phyloP scores from a whole-genome alignment of 208 protist genomes.

The Trypanosoma brucei region DNA sequence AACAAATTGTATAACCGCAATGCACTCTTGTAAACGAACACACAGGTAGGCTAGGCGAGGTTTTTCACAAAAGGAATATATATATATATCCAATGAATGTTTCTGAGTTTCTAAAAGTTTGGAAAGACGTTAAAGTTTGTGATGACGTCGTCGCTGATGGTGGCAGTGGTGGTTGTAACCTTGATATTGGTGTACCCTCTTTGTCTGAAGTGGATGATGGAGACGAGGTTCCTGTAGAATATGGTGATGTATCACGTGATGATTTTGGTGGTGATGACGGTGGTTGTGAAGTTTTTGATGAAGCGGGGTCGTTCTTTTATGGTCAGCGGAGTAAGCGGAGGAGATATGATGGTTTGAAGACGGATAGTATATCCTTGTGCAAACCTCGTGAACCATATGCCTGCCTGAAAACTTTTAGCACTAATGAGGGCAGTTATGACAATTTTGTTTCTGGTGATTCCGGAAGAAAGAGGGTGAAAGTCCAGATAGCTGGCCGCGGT shows the following conservation, averaged over 20 bases:
- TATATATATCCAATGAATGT: slow-evolving; percentile 43
- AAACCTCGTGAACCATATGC: slow-evolving; percentile 5
- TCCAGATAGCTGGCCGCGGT: no score
- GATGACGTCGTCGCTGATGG: neutral
- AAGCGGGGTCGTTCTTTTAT: neutral
- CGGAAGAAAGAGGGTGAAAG: neutral
- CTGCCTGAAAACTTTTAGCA: slow-evolving; percentile 21
- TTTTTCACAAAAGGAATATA: no score
- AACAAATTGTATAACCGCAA: no score
- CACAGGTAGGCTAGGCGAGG: no score
- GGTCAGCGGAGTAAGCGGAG: slow-evolving; percentile 7
- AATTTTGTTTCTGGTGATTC: neutral
- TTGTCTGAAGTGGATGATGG: neutral
- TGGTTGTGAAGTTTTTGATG: neutral
- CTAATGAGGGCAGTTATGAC: slow-evolving; percentile 1
- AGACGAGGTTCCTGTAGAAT: neutral
- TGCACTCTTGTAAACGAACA: neutral
- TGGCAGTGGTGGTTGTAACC: neutral
- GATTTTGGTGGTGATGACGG: slow-evolving; percentile 1
- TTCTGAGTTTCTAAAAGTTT: slow-evolving; percentile 71
- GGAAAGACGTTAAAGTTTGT: slow-evolving; percentile 57
- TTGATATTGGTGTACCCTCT: neutral
- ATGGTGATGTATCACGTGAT: neutral
- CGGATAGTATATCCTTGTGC: neutral
- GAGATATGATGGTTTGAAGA: slow-evolving; percentile 8